Conservation (phyloP, 495 filamentous ascomycete genomes). For the Neurospora sublineolata region DNA sequence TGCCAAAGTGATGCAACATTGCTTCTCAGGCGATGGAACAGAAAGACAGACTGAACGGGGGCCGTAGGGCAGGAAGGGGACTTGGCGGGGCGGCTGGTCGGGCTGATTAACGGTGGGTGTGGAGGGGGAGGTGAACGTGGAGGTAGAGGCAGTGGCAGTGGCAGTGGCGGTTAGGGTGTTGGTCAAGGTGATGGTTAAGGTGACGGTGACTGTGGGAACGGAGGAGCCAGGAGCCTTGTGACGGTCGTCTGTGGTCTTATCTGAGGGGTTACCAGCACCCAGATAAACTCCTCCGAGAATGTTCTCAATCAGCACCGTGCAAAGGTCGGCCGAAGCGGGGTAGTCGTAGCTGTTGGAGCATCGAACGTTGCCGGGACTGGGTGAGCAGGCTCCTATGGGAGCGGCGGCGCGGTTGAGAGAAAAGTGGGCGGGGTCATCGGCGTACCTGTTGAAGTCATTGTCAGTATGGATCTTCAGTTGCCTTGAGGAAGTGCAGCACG, state of each 20-base stretch:
- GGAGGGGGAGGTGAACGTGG: not conserved
- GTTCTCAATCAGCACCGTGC: not conserved
- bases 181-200: not conserved
- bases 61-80: not conserved
- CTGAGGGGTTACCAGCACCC: not conserved
- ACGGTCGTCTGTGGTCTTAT: not conserved
- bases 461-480: not conserved
- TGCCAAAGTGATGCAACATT: not conserved
- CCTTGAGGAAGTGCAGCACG: too few species aligned
- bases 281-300: not conserved
- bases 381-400: not conserved
- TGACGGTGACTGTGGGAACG: not conserved
- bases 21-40: not conserved
- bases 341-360: not conserved
- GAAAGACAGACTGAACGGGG: not conserved
- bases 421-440: not conserved
- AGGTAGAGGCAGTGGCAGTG: not conserved
- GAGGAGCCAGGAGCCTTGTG: not conserved
- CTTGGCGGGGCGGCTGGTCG: not conserved
- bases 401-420: not conserved
- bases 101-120: not conserved
- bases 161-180: too few species aligned
- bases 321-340: not conserved
- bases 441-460: not conserved
- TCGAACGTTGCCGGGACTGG: not conserved